phyloP scores from a whole-genome alignment of 352 stramenopile genomes.

The Phytophthora macrochlamydospora region DNA sequence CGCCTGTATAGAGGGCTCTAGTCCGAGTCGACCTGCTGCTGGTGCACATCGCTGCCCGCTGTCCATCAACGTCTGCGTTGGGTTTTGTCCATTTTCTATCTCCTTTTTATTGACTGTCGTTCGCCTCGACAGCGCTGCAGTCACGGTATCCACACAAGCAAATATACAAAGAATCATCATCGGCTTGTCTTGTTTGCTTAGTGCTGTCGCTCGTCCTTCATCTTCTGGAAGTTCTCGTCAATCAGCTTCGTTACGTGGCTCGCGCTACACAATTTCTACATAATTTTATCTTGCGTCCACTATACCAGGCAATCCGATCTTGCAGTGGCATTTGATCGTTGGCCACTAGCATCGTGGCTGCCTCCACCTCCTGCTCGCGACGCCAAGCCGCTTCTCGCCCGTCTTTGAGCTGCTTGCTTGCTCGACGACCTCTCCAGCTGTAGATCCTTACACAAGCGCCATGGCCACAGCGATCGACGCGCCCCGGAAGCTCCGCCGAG shows the following conservation, averaged over 20 bases:
- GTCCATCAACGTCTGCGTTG: conserved; percentile 21
- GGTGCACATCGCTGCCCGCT: conserved; percentile 14
- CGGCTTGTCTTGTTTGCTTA: conserved; percentile 13
- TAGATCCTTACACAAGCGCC: conserved; percentile 1
- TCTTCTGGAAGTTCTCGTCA: background rate
- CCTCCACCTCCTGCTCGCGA: background rate
- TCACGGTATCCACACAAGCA: conserved; percentile 22
- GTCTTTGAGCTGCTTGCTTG: conserved; percentile 5
- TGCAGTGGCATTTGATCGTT: background rate
- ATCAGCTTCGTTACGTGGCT: too few species aligned
- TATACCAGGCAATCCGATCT: conserved; percentile 1
- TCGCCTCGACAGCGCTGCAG: conserved; percentile 20
- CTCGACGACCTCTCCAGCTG: background rate
- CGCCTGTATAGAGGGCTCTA: conserved; percentile 28
- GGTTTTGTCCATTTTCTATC: conserved; percentile 45
- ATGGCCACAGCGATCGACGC: conserved; percentile 32
- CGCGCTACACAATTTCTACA: background rate
- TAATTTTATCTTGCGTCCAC: background rate
- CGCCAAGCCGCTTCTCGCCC: background rate
- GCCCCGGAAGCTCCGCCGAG: conserved; percentile 44
- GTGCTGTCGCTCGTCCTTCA: background rate
- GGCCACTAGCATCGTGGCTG: conserved; percentile 25
- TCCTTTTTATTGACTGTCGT: conserved; percentile 39
- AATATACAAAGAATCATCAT: conserved; percentile 34
- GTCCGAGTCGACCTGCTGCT: conserved; percentile 6